Evolutionary conservation across 768 basidiomycete species (phyloP).

Genomic region (Phaeolepiota aurea): DNA sequence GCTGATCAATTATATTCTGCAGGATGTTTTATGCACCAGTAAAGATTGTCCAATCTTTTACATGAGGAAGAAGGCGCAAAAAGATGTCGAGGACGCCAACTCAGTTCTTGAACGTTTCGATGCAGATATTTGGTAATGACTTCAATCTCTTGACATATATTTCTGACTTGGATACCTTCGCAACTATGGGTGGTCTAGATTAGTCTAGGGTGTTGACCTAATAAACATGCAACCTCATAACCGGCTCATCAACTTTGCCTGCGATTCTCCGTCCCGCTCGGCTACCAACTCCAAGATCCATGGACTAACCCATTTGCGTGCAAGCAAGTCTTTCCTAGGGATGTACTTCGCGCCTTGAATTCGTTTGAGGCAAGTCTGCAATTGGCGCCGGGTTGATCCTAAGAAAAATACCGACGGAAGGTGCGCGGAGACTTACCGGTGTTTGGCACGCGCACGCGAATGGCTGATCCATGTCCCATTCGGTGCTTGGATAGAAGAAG

Average conservation of each 20-base stretch:
- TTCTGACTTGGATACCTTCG: not conserved
- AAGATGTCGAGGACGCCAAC: conserved; percentile 88
- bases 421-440: conserved; percentile 17
- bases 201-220: not conserved
- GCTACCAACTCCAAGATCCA: conserved; percentile 28
- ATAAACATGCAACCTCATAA: conserved; percentile 2
- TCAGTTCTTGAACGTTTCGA: conserved; percentile 80
- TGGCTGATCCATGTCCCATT: conserved; percentile 62
- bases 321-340: conserved; percentile 22
- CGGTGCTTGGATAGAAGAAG: conserved; percentile 61
- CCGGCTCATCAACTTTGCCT: conserved; percentile 5
- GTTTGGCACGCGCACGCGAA: conserved; percentile 48
- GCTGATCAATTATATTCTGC: conserved; percentile 1
- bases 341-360: conserved; percentile 40
- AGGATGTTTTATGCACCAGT: conserved; percentile 96
- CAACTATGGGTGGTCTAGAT: not conserved
- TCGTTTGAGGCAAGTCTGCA: conserved; percentile 37
- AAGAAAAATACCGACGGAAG: conserved; percentile 1
- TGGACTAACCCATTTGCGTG: conserved; percentile 29
- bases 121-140: conserved; percentile 54
- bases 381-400: too few relatives aligned
- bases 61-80: conserved; percentile 96
- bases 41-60: conserved; percentile 99
- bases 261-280: conserved; percentile 14
- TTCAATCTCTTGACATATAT: not conserved